Evolutionary conservation across 495 filamentous ascomycete genomes (phyloP), one percentile per base, ranked within the genome.

Genomic region (Penicillium pulvis): DNA sequence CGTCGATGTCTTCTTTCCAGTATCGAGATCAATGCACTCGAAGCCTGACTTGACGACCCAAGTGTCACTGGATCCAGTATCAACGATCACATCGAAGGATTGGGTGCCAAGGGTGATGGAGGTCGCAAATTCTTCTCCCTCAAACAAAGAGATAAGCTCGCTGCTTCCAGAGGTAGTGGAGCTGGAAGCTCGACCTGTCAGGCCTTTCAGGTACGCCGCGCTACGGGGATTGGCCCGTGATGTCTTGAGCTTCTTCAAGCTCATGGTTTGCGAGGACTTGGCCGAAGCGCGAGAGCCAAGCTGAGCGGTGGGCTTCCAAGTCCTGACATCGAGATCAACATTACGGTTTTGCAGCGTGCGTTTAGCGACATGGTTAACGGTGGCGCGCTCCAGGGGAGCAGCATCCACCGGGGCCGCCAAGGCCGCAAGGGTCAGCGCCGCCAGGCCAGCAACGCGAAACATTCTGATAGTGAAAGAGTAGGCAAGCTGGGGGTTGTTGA

Each of bases 1-100:
- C 60, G 72, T 61, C 4, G 66, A 20, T 9, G 68, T 44, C 7
- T 54, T 31, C 0, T 59, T 24, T 31, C 67, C 45, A 48, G 62
- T 74, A 17, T 55, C 63, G 12, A 67, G 56, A 45, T 72, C 65
- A 12, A 79, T 55, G 59, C 85, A 88, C 35, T 69, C 51, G 51
- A 83, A 86, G 2, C 72, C 71, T 10, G 66, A 53, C 41, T 75
- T 63, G 8, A 77, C 75, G 14, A 87, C 58, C 84, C 84, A 88
- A 2, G 83, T 86, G 63, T 88, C 85, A 57, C 73, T 78, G 35
- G 77, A 82, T 14, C 85, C 84, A 12, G 83, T 86, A 64, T 87
- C 85, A 44, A 88, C 68, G 55, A 82, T 76, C 10, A 81, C 68
- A 1, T 75, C 61, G 55, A 85, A 82, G 0, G 61, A 72, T 17